phyloP scores from a whole-genome alignment of 805 yeast species.

The Grigorovia humatica region DNA sequence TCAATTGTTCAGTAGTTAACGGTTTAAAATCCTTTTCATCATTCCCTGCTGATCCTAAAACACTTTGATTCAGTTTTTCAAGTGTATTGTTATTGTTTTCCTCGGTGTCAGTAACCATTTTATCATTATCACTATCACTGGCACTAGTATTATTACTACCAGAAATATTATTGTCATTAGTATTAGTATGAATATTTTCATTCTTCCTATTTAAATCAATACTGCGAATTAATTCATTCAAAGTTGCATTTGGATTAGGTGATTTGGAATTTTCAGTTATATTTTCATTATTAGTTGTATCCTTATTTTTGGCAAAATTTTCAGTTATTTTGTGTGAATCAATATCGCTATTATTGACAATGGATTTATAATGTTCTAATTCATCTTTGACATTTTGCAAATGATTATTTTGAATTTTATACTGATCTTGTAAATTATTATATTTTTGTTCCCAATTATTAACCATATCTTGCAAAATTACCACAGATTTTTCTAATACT shows the following conservation, averaged over 20 bases:
- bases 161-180: no score
- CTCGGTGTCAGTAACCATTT: neutral
- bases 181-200: neutral
- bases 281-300: neutral
- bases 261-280: neutral
- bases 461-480: conserved; percentile 33
- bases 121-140: neutral
- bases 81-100: neutral
- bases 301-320: neutral
- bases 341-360: no score
- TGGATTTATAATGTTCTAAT: neutral
- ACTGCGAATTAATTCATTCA: neutral
- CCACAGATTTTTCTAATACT: conserved; percentile 51
- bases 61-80: neutral
- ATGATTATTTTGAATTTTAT: conserved; percentile 31
- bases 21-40: neutral
- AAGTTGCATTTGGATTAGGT: neutral
- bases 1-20: neutral
- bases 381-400: neutral
- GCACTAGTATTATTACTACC: neutral
- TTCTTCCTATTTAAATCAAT: neutral
- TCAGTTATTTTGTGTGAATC: neutral
- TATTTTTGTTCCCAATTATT: conserved; percentile 54
- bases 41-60: neutral
- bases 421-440: conserved; percentile 9